Evolutionary conservation across 1,139 yeast species (phyloP), one percentile per base, ranked within the genome.

Genomic region (Waltiozyma sp.): DNA sequence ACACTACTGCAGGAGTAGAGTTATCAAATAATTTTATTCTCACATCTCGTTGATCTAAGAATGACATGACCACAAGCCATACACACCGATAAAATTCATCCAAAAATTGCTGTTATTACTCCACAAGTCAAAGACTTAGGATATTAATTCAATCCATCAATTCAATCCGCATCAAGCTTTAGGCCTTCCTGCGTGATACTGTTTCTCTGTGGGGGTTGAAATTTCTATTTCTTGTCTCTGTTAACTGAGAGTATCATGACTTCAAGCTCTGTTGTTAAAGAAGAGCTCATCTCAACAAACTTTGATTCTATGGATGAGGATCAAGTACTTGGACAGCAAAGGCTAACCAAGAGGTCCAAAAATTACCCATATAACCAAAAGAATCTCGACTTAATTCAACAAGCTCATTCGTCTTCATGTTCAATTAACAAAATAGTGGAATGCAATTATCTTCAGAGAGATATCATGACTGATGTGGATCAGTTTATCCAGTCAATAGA

Each of bases 401-500:
- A 39, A 23, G 58, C 57, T 4, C 51, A 54, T 39, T 44, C 55
- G 1, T 54, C 57, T 1, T 51, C 58, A 1, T 47, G 46, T 8
- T 45, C 56, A 1, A 48, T 55, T 43, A 48, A 49, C 39, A 47
- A 46, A 38, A 49, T 55, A 11, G 54, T 46, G 5, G 48, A 51
- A 38, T 56, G 53, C 23, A 49, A 54, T 38, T 52, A 71, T 0
- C 62, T 75, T 3, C 80, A 76, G 47, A 77, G 71, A 47, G 56
- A 68, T 18, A 60, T 75, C 41, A 65, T 76, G 28, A 77, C 71
- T 45, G 70, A 70, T 43, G 58, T 77, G 39, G 83, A 77, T 52
- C 57, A 55, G 13, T 75, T 77, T 47, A 61, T 77, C 35, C 66
- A 72, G 3, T 70, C 75, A n/a, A 68, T 77, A 26, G 84, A 77